These are phyloP conservation scores for Baudoinia panamericana DNA, from an alignment of 495 filamentous ascomycete genomes.

Conservation along the genomic window DNA sequence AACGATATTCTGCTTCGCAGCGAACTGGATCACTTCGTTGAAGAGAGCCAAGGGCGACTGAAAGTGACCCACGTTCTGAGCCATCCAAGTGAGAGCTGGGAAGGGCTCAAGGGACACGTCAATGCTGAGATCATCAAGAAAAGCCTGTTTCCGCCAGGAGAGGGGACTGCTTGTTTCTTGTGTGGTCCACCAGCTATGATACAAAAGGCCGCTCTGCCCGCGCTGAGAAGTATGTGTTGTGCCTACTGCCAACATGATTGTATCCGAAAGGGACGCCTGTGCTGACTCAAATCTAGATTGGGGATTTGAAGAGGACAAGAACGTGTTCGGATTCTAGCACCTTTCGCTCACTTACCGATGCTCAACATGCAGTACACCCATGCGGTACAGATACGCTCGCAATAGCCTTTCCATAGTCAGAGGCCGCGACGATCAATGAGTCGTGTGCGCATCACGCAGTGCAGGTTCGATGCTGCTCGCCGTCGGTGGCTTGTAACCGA, in stretches of 20 bases:
- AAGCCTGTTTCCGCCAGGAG: constrained; percentile 25
- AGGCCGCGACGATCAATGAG: no score
- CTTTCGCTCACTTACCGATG: no score
- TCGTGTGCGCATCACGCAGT: no score
- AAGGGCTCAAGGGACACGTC: constrained; percentile 25
- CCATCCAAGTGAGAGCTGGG: constrained; percentile 25
- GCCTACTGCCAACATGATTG: background rate
- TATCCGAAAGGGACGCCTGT: background rate
- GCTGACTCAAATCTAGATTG: constrained; percentile 2
- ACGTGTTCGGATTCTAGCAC: constrained; percentile 12
- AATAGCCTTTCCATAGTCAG: no score
- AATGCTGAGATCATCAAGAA: constrained; percentile 24
- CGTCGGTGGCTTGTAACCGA: no score
- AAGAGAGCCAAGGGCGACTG: constrained; percentile 23
- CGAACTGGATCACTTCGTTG: constrained; percentile 21
- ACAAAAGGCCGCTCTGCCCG: constrained; percentile 28
- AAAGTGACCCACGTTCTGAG: constrained; percentile 29
- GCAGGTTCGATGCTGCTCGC: no score
- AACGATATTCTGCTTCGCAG: constrained; percentile 29
- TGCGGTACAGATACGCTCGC: no score
- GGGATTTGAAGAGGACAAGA: constrained; percentile 14
- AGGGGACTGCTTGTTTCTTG: constrained; percentile 21
- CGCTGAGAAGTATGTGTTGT: constrained; percentile 18
- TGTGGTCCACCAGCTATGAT: constrained; percentile 31
- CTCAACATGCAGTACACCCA: no score